phyloP scores from a whole-genome alignment of 1,139 yeast genomes.

The Candida tropicalis region DNA sequence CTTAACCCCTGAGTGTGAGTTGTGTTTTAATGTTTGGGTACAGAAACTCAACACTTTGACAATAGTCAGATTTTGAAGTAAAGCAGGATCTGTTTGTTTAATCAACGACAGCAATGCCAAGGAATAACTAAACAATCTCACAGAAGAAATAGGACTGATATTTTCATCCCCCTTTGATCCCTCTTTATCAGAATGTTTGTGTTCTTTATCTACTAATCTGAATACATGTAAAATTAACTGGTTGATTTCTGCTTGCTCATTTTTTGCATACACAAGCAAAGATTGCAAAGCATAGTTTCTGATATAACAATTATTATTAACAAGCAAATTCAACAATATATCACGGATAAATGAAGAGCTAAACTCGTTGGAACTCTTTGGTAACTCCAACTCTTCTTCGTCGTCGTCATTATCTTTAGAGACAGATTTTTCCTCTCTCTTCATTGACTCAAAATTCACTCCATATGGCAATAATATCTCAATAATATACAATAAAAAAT shows the following conservation, averaged over 20 bases:
- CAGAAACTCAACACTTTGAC: conserved; percentile 50
- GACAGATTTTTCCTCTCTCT: conserved; percentile 8
- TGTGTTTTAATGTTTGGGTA: conserved; percentile 50
- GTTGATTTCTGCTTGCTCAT: conserved; percentile 41
- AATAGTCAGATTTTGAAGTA: conserved; percentile 45
- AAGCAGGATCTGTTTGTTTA: conserved; percentile 38
- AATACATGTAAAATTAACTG: conserved; percentile 37
- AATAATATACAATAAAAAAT: conserved; percentile 32
- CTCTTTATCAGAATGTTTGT: conserved; percentile 24
- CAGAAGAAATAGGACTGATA: conserved; percentile 24
- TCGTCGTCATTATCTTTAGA: conserved; percentile 11
- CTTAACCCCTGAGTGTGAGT: conserved; percentile 24
- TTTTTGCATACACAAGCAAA: conserved; percentile 32
- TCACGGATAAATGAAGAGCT: conserved; percentile 30
- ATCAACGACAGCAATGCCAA: conserved; percentile 42
- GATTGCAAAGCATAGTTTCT: conserved; percentile 40
- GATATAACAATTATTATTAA: conserved; percentile 37
- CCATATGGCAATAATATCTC: conserved; percentile 43
- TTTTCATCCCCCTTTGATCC: conserved; percentile 23
- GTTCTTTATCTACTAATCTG: conserved; percentile 36
- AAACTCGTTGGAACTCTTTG: conserved; percentile 21
- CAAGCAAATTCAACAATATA: conserved; percentile 34
- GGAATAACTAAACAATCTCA: conserved; percentile 36
- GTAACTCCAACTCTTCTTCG: conserved; percentile 18
- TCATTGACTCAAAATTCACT: conserved; percentile 32